Conservation (phyloP, 768 basidiomycete species). For the Podaxis sp. region DNA sequence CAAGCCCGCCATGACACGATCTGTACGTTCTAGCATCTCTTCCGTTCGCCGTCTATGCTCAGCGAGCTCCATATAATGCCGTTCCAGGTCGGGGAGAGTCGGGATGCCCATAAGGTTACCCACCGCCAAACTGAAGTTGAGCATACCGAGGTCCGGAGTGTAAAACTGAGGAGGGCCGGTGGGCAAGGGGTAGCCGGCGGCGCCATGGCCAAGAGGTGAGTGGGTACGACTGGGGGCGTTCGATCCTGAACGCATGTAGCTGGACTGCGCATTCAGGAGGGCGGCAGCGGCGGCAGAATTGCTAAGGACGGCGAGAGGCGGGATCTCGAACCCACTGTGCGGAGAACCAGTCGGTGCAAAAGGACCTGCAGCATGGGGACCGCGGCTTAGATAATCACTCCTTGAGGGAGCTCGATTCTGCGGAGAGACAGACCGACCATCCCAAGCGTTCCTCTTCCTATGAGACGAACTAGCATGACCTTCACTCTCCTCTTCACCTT, state of each 20-base stretch:
- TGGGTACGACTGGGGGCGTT: slow-evolving; percentile 72
- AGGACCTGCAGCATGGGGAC: slow-evolving; percentile 8
- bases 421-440: slow-evolving; percentile 30
- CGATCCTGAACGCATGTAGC: slow-evolving; percentile 65
- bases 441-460: slow-evolving; percentile 25
- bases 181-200: slow-evolving; percentile 26
- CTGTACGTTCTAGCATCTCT: slow-evolving; percentile 76
- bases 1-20: slow-evolving; percentile 68
- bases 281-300: slow-evolving; percentile 27
- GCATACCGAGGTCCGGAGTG: slow-evolving; percentile 27
- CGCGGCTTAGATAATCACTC: slow-evolving; percentile 14
- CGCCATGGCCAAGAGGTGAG: slow-evolving; percentile 60
- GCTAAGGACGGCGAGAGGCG: slow-evolving; percentile 50
- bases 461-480: slow-evolving; percentile 20
- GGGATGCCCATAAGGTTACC: slow-evolving; percentile 37
- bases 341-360: slow-evolving; percentile 18
- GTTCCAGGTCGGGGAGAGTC: slow-evolving; percentile 62
- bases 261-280: slow-evolving; percentile 43
- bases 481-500: slow-evolving; percentile 36
- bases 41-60: slow-evolving; percentile 66
- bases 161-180: slow-evolving; percentile 19
- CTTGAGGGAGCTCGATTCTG: slow-evolving; percentile 36
- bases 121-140: slow-evolving; percentile 32
- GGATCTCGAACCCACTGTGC: slow-evolving; percentile 57
- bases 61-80: slow-evolving; percentile 65